Evolutionary conservation across 208 protist genomes (phyloP), one percentile per base, ranked within the genome.

Genomic region (Tetramitus jugosus): DNA sequence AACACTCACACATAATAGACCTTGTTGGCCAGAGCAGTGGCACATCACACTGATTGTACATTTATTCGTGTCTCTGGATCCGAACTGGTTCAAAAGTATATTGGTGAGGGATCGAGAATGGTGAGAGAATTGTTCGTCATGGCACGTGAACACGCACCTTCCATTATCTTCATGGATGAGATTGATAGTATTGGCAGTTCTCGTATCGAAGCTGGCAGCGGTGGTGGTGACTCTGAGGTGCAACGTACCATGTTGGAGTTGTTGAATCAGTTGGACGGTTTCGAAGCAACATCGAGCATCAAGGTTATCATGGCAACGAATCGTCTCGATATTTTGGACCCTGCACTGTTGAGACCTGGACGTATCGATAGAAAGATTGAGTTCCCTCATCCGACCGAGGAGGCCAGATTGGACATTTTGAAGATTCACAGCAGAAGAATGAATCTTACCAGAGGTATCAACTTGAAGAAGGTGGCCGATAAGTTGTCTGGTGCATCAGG

Each of bases 121-220:
- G 98, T 99, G 62, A 93, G 97, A 76, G 97, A 99, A 86, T 90
- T 99, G 10, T 99, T 99, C 87, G 95, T 99, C 49, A 99, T 99
- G 97, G 98, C 98, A 3, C 85, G 95, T 53, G 92, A 99, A 85
- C 96, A 99, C 84, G 96, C 96, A 56, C 98, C 98, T 8, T 98
- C 97, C 3, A 99, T 99, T 82, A 99, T 99, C 81, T 99, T 99
- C 86, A 99, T 99, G 96, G 98, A 99, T 85, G 98, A 99, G 83
- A 98, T 99, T 82, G 98, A 99, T 87, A 96, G 93, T 6, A 99
- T 99, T 83, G 98, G 98, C 77, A 93, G 91, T 13, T 84, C 88
- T 7, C 91, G 96, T 43, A 85, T 94, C 23, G 93, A 98, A 64
- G 52, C 74, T 60, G 90, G 87, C 0, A 86, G 87, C 20, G 90